Conservation (phyloP, 768 basidiomycete species). For the Leucosporidium creatinivorum region DNA sequence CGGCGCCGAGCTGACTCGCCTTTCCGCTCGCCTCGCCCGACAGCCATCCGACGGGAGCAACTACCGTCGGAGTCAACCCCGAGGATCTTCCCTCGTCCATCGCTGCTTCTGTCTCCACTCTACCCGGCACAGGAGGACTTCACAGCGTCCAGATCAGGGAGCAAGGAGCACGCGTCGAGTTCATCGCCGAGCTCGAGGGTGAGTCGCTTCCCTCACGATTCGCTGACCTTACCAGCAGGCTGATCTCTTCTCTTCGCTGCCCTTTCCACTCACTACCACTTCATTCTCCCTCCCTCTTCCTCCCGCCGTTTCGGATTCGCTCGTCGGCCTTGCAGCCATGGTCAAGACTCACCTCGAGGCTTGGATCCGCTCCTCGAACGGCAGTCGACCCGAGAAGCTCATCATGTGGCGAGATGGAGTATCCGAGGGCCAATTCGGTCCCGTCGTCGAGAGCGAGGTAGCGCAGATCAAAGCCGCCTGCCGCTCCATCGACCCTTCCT, state of each 20-base stretch:
- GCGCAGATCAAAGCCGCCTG: constrained; percentile 19
- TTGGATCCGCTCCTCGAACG: constrained; percentile 3
- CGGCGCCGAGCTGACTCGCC: too few species aligned
- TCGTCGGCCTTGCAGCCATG: constrained; percentile 2
- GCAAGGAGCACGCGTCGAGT: constrained; percentile 17
- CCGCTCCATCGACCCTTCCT: constrained; percentile 16
- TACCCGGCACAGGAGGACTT: neutral
- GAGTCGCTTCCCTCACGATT: neutral
- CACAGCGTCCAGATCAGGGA: constrained; percentile 26
- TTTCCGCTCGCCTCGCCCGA: neutral
- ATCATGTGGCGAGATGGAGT: constrained; percentile 18
- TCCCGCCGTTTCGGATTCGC: neutral
- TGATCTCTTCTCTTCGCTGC: neutral
- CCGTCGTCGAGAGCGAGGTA: constrained; percentile 22
- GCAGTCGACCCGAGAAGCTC: constrained; percentile 10
- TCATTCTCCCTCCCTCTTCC: neutral
- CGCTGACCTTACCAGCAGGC: neutral
- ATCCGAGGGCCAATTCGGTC: constrained; percentile 22
- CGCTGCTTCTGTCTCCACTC: constrained; percentile 16
- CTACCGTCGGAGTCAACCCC: constrained; percentile 1
- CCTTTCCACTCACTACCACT: too few species aligned
- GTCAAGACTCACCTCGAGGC: neutral
- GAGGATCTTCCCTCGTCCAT: constrained; percentile 22
- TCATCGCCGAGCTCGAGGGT: constrained; percentile 21
- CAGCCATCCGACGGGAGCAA: constrained; percentile 6